These are phyloP conservation scores for Eutypella sp. DNA, from an alignment of 2,329 filamentous ascomycete species.

Conservation along the genomic window DNA sequence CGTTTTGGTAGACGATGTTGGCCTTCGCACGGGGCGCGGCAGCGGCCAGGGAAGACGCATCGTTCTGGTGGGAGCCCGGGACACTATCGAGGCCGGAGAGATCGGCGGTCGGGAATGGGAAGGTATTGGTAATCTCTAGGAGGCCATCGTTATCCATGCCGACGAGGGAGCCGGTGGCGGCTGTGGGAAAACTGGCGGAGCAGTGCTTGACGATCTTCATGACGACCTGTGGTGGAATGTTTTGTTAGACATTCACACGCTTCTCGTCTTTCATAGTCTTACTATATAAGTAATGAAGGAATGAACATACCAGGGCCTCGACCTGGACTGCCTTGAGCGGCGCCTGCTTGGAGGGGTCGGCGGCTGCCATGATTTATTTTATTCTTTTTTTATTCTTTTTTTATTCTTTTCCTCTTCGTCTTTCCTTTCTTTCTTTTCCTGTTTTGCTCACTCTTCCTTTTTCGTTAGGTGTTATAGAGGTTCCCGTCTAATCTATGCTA, in stretches of 20 bases:
- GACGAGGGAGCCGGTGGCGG: constrained; percentile 83
- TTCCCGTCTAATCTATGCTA: no score
- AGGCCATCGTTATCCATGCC: constrained; percentile 82
- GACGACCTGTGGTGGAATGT: constrained; percentile 66
- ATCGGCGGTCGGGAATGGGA: constrained; percentile 86
- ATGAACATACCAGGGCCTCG: constrained; percentile 75
- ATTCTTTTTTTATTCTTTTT: neutral
- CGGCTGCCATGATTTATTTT: constrained; percentile 42
- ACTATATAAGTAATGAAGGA: no score
- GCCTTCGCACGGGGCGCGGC: constrained; percentile 89
- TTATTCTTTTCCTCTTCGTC: neutral
- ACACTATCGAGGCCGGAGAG: constrained; percentile 57
- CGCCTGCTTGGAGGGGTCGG: constrained; percentile 57
- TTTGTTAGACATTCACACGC: constrained; percentile 1
- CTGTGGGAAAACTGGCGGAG: constrained; percentile 79
- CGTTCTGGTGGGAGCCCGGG: constrained; percentile 72
- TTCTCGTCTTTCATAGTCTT: no score
- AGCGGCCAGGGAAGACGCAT: constrained; percentile 70
- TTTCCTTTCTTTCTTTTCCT: neutral
- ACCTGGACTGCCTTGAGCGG: constrained; percentile 86
- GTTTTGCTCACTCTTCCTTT: no score
- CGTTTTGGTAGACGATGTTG: constrained; percentile 81
- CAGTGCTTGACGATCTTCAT: constrained; percentile 99
- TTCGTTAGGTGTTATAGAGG: no score
- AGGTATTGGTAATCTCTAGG: constrained; percentile 90